phyloP scores from a whole-genome alignment of 177 flowering plant species.

The Vitis hybrid region DNA sequence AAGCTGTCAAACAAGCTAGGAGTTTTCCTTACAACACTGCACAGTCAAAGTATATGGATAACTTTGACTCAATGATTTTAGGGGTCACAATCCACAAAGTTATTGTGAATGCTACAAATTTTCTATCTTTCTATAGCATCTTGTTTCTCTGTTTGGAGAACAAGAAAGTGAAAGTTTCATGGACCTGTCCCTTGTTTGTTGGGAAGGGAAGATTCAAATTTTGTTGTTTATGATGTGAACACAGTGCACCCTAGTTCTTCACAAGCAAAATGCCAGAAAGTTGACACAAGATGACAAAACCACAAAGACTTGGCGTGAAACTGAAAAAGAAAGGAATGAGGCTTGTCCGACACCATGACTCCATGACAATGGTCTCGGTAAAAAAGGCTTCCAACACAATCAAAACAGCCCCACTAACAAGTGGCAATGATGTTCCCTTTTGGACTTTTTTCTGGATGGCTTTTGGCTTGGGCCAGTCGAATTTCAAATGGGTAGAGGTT shows the following conservation, averaged over 20 bases:
- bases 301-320: slow-evolving; percentile 35
- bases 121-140: too few species aligned
- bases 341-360: slow-evolving; percentile 39
- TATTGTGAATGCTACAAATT: too few species aligned
- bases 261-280: slow-evolving; percentile 13
- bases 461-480: slow-evolving; percentile 27
- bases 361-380: slow-evolving; percentile 22
- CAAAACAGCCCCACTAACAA: slow-evolving; percentile 30
- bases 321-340: slow-evolving; percentile 15
- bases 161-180: too few species aligned
- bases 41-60: too few species aligned
- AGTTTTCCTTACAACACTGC: too few species aligned
- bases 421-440: slow-evolving; percentile 28
- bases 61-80: too few species aligned
- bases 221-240: neutral
- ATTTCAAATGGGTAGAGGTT: neutral
- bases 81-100: too few species aligned
- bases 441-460: slow-evolving; percentile 22
- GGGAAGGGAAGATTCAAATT: too few species aligned
- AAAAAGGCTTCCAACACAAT: slow-evolving; percentile 33
- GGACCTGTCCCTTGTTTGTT: too few species aligned
- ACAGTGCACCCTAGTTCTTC: neutral
- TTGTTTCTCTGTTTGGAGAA: too few species aligned
- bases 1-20: too few species aligned
- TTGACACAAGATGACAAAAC: slow-evolving; percentile 24